These are phyloP conservation scores for Haplosporangium gracile DNA, from an alignment of 192 early-diverging fungal species.

Conservation along the genomic window DNA sequence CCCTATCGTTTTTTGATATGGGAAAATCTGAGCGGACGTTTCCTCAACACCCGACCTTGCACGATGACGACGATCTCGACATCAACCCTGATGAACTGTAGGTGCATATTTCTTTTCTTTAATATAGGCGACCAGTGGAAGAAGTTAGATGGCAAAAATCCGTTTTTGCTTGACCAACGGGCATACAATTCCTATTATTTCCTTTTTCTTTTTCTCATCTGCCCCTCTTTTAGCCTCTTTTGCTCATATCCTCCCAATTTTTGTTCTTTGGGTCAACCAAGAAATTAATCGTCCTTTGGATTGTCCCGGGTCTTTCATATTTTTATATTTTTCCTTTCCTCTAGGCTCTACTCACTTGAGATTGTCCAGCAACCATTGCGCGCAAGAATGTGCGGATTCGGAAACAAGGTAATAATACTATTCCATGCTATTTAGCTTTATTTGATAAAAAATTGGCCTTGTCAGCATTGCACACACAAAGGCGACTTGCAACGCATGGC, in stretches of 20 bases:
- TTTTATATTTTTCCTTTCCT: background rate
- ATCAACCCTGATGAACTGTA: conserved; percentile 30
- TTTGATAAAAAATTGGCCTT: background rate
- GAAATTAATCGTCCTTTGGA: background rate
- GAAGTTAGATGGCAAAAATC: background rate
- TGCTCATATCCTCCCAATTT: background rate
- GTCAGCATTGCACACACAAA: background rate
- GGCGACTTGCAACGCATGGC: background rate
- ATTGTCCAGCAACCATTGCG: conserved; percentile 83
- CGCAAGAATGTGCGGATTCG: conserved; percentile 84
- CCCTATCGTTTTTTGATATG: conserved; percentile 15
- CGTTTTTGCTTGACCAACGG: background rate
- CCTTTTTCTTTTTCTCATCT: background rate
- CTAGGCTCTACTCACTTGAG: conserved; percentile 65
- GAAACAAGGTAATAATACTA: conserved; percentile 70
- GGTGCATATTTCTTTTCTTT: conserved; percentile 3
- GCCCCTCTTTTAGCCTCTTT: background rate
- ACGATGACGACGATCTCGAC: conserved; percentile 32
- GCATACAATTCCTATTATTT: background rate
- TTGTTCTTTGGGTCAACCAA: background rate
- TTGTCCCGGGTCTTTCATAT: background rate
- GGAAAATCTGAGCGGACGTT: conserved; percentile 30
- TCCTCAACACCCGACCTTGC: conserved; percentile 10
- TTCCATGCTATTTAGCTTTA: no score
- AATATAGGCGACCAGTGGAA: background rate